These are phyloP conservation scores for Kazachstania africana DNA, from an alignment of 805 yeast genomes.

Conservation along the genomic window DNA sequence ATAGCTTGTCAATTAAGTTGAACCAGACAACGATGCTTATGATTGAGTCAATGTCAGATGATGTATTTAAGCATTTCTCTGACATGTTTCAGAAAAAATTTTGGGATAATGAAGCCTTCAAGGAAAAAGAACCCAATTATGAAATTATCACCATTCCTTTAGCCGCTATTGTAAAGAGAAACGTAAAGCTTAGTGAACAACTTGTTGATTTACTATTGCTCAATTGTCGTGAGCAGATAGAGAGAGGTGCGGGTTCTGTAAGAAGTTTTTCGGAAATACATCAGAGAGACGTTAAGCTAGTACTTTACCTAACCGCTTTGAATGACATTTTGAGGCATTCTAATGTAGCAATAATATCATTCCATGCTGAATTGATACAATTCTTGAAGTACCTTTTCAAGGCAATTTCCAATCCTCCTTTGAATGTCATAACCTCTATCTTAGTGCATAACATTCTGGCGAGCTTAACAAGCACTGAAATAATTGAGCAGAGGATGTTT, in stretches of 20 bases:
- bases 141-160: slow-evolving; percentile 61
- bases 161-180: slow-evolving; percentile 58
- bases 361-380: slow-evolving; percentile 34
- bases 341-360: slow-evolving; percentile 35
- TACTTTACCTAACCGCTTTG: slow-evolving; percentile 58
- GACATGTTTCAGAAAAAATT: slow-evolving; percentile 29
- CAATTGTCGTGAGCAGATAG: slow-evolving; percentile 52
- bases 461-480: slow-evolving; percentile 48
- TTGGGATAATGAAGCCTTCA: slow-evolving; percentile 40
- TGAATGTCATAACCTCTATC: slow-evolving; percentile 47
- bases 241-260: slow-evolving; percentile 69
- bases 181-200: slow-evolving; percentile 19
- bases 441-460: slow-evolving; percentile 57
- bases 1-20: slow-evolving; percentile 28
- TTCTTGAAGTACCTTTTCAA: slow-evolving; percentile 22
- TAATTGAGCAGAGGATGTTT: slow-evolving; percentile 43
- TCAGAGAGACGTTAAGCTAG: slow-evolving; percentile 68
- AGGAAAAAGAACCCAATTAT: slow-evolving; percentile 46
- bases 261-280: slow-evolving; percentile 55
- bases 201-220: slow-evolving; percentile 22
- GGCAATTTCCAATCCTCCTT: slow-evolving; percentile 36
- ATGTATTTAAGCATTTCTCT: slow-evolving; percentile 36
- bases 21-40: slow-evolving; percentile 37
- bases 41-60: slow-evolving; percentile 50
- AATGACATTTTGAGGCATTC: slow-evolving; percentile 65